Evolutionary conservation across 768 basidiomycete species (phyloP).

Genomic region (Russula lepida): DNA sequence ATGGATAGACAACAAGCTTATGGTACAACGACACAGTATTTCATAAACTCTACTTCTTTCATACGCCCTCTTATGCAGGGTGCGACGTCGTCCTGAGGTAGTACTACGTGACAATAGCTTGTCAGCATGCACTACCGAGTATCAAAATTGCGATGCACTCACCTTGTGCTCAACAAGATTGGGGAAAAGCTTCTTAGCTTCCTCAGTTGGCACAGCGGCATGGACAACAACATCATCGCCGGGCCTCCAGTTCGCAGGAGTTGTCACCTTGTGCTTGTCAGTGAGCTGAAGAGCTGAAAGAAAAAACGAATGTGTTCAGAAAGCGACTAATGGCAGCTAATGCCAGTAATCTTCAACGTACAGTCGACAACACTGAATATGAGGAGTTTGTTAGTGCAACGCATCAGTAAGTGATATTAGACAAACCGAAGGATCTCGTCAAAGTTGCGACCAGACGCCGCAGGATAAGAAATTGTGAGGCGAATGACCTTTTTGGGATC

Average conservation of each 20-base stretch:
- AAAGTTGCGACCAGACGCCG: constrained; percentile 93
- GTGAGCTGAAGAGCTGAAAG: constrained; percentile 74
- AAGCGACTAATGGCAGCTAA: constrained; percentile 23
- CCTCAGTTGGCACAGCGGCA: constrained; percentile 71
- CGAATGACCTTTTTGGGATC: constrained; percentile 96
- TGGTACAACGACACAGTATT: constrained; percentile 4
- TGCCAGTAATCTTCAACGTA: constrained; percentile 18
- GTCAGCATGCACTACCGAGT: not conserved
- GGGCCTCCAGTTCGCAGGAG: constrained; percentile 92
- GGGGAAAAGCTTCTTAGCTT: constrained; percentile 89
- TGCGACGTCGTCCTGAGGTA: constrained; percentile 80
- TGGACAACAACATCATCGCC: constrained; percentile 94
- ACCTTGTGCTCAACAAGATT: constrained; percentile 74
- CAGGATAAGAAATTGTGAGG: constrained; percentile 84
- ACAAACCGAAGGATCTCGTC: constrained; percentile 52
- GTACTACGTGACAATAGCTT: constrained; percentile 37
- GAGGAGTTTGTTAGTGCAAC: not conserved
- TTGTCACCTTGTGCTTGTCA: constrained; percentile 76
- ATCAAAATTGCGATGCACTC: constrained; percentile 21
- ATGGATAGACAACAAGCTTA: not conserved
- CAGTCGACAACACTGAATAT: constrained; percentile 64
- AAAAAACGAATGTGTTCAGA: constrained; percentile 12
- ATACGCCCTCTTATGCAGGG: constrained; percentile 25
- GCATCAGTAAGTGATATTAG: not conserved
- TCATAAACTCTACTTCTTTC: not conserved